phyloP scores from a whole-genome alignment of 2,329 filamentous ascomycete genomes.

The Chrysoporthe austroafricana region DNA sequence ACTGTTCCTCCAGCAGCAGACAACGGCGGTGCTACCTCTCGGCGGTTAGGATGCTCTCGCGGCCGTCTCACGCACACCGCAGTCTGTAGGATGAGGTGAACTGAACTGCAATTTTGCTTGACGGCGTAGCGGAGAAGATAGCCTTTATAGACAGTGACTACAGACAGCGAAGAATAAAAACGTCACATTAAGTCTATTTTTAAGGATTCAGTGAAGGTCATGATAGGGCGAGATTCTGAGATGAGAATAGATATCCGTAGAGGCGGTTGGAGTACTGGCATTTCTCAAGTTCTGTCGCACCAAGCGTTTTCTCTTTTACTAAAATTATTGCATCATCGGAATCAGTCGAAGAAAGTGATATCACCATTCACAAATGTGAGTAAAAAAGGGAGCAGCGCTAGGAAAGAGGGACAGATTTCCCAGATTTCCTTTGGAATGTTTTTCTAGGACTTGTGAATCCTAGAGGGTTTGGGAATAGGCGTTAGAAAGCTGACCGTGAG shows the following conservation, averaged over 20 bases:
- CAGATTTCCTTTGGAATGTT: constrained; percentile 58
- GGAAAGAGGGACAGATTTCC: constrained; percentile 37
- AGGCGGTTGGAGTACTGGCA: not conserved
- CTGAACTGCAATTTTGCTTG: not conserved
- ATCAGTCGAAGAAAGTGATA: constrained; percentile 24
- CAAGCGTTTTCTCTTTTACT: not conserved
- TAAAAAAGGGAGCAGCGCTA: constrained; percentile 30
- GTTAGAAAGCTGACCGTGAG: constrained; percentile 46
- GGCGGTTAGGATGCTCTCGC: not conserved
- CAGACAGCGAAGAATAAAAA: not conserved
- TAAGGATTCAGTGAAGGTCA: not conserved
- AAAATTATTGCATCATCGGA: not conserved
- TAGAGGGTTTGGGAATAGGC: constrained; percentile 40
- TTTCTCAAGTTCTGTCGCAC: constrained; percentile 35
- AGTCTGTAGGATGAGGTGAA: not conserved
- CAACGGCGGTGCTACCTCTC: not conserved
- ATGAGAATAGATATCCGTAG: not conserved
- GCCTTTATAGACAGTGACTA: not conserved
- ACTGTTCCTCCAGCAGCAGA: not conserved
- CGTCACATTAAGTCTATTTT: not conserved
- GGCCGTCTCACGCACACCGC: not conserved
- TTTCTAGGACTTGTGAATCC: constrained; percentile 47
- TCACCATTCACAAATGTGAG: constrained; percentile 26
- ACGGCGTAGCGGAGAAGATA: not conserved
- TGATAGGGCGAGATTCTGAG: not conserved